phyloP scores from a whole-genome alignment of 164 flowering plant species.

The Saururus chinensis region DNA sequence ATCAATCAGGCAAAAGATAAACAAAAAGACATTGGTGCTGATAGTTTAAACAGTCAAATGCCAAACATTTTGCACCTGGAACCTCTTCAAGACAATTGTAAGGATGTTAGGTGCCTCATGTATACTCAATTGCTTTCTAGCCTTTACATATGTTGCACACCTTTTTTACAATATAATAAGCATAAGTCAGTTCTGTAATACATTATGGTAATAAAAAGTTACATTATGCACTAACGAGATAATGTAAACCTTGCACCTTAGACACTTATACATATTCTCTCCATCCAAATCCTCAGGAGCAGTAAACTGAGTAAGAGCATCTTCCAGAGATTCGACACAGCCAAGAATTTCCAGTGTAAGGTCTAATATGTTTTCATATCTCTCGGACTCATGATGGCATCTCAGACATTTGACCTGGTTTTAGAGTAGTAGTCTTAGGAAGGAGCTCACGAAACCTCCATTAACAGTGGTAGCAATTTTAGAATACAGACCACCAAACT shows the following conservation, averaged over 20 bases:
- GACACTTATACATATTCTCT: conserved; percentile 88
- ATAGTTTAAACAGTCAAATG: neutral
- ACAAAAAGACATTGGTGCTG: neutral
- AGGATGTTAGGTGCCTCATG: conserved; percentile 85
- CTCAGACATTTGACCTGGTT: conserved; percentile 66
- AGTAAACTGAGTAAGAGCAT: conserved; percentile 78
- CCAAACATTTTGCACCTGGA: conserved; percentile 48
- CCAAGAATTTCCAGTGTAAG: conserved; percentile 82
- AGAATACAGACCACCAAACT: no score
- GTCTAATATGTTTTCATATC: conserved; percentile 85
- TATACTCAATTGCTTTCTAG: conserved; percentile 67
- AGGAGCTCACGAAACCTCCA: no score
- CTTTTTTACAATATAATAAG: conserved; percentile 20
- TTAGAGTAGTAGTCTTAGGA: neutral
- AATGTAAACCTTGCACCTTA: conserved; percentile 35
- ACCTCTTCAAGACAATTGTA: conserved; percentile 83
- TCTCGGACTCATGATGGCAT: conserved; percentile 66
- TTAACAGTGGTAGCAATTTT: no score
- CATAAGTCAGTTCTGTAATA: neutral
- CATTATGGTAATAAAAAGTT: neutral
- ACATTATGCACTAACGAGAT: neutral
- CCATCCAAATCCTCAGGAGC: conserved; percentile 79
- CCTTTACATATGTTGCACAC: conserved; percentile 76
- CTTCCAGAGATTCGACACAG: conserved; percentile 75
- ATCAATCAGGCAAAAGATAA: neutral